Evolutionary conservation across 1,284 basidiomycete genomes (phyloP).

Genomic region (Porogramme epimiltina): DNA sequence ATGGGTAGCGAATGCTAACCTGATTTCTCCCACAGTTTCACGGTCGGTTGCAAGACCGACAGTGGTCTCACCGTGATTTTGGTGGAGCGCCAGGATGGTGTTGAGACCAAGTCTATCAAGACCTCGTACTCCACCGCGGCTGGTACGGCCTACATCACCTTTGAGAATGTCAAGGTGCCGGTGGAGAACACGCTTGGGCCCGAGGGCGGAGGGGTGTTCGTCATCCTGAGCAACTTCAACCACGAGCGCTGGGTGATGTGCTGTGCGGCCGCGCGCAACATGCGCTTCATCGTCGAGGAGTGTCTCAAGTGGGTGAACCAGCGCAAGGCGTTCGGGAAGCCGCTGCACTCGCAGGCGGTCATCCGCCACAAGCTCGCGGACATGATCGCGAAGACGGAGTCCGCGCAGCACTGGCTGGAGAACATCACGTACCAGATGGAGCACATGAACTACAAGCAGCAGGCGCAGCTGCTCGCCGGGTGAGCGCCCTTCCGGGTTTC

Average conservation of each 20-base stretch:
- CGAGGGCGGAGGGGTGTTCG: constrained; percentile 81
- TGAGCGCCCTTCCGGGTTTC: constrained; percentile 22
- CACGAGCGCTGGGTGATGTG: constrained; percentile 78
- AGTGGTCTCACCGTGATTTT: constrained; percentile 85
- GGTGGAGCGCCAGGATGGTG: constrained; percentile 74
- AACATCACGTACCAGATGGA: constrained; percentile 91
- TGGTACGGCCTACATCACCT: constrained; percentile 87
- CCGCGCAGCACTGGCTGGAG: constrained; percentile 87
- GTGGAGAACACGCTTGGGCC: constrained; percentile 85
- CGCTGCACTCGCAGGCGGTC: constrained; percentile 81
- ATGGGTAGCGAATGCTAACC: neutral
- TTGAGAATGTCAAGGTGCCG: constrained; percentile 86
- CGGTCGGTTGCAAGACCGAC: constrained; percentile 63
- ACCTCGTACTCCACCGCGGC: constrained; percentile 80
- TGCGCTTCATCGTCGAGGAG: constrained; percentile 67
- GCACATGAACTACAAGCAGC: constrained; percentile 68
- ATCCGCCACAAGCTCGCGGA: constrained; percentile 83
- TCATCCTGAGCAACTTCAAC: constrained; percentile 78
- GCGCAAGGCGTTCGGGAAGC: constrained; percentile 86
- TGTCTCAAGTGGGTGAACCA: constrained; percentile 80
- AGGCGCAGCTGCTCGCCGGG: constrained; percentile 44
- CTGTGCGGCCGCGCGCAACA: constrained; percentile 55
- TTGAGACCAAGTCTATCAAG: constrained; percentile 87
- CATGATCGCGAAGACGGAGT: constrained; percentile 86
- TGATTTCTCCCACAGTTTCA: constrained; percentile 43